Base-by-base conservation (phyloP, 306 rosid genomes). In the Hylodesmum podocarpum region DNA sequence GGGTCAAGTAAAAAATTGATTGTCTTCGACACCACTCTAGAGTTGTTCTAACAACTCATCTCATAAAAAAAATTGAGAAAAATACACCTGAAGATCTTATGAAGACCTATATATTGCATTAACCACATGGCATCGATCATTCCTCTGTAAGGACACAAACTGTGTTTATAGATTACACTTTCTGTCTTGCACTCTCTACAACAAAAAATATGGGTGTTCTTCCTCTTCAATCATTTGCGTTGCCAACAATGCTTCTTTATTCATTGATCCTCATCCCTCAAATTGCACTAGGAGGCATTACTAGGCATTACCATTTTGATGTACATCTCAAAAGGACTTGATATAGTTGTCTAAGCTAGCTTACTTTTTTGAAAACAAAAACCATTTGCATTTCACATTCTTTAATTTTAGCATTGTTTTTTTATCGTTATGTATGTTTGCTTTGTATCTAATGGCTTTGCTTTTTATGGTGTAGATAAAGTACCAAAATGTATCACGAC, bases 11-110 rank as follows among this genome's bases (percentile, higher is more conserved):
- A 61, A 16, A 61, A 81, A 62, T 81, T 62, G 87, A 75, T 50
- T 90, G 81, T 83, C 96, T 90, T 88, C 57, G 88, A 90, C 85
- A 87, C 77, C 85, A 90, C 88, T 87, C 89, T 78, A 73, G 55
- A 85, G 93, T 83, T 79, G 91, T 86, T 87, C 81, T 58, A 84
- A 90, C 89, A 80, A 86, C 86, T 76, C 66, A 29, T 57, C 78
- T 15, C 47, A 53, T 70, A 67, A 62, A 53, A 75, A 70, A 36
- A 31, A 31, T 8, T 8, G 8, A 49, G 12, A 49, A 62, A 33
- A 22, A 27, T 34, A 9, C 62, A 36, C 36, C 8, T 14, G 40
- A 33, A 58, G 65, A 58, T 54, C 8, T 22, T 54, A 22, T 54
- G 62, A 8, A 54, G 62, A 24, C 62, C 11, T 54, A 22, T 33